Conservation (phyloP, 163 green algal species). For the Scenedesmus sp. region DNA sequence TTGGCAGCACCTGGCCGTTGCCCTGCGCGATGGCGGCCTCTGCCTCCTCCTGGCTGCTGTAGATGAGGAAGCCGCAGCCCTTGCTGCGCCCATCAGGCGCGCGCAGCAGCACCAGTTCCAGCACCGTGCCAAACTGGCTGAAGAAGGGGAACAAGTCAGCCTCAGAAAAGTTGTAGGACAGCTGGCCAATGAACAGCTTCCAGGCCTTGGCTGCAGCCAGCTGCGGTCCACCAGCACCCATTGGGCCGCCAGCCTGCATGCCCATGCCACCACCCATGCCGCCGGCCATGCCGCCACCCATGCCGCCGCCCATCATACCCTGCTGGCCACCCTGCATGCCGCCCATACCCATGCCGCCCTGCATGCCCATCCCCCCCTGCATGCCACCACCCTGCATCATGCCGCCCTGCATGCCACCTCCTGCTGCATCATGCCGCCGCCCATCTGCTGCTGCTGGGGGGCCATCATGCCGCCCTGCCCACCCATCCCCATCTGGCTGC, state of each 20-base stretch:
- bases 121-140: constrained; percentile 78
- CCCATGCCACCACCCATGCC: constrained; percentile 38
- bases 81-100: constrained; percentile 69
- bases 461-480: constrained; percentile 49
- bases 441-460: constrained; percentile 32
- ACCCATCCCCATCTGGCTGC: background rate
- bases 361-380: constrained; percentile 18
- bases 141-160: constrained; percentile 86
- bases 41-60: constrained; percentile 73
- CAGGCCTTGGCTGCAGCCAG: constrained; percentile 47
- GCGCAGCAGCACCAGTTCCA: constrained; percentile 91
- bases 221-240: background rate
- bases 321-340: constrained; percentile 11
- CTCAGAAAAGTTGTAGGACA: constrained; percentile 72
- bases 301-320: constrained; percentile 32
- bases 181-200: constrained; percentile 92
- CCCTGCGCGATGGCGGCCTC: constrained; percentile 74
- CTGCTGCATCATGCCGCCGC: constrained; percentile 47
- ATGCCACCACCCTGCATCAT: constrained; percentile 23
- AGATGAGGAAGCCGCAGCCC: constrained; percentile 93
- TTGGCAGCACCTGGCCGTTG: constrained; percentile 70
- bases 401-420: constrained; percentile 10
- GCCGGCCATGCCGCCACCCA: background rate
- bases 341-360: constrained; percentile 10
- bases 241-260: background rate